These are phyloP conservation scores for Naganishia antarctica DNA, from an alignment of 768 basidiomycete species.

Conservation along the genomic window DNA sequence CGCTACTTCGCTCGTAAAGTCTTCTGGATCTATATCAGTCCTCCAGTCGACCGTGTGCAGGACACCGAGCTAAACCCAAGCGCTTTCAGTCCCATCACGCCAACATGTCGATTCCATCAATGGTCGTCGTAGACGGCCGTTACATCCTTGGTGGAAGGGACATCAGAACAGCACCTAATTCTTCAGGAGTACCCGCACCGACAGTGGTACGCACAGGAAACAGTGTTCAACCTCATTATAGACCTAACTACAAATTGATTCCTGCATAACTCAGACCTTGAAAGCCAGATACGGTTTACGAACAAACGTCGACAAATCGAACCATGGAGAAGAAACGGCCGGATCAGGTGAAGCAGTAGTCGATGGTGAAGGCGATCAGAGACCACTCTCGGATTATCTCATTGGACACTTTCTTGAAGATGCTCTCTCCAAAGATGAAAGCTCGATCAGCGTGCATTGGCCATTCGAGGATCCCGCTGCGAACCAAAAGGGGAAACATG, in stretches of 20 bases:
- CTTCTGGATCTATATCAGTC: too few relatives aligned
- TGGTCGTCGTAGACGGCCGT: slow-evolving; percentile 21
- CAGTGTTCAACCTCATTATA: too few relatives aligned
- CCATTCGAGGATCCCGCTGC: slow-evolving; percentile 6
- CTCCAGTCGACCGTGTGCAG: too few relatives aligned
- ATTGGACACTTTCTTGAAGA: slow-evolving; percentile 25
- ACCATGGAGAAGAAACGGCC: background rate
- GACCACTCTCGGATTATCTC: slow-evolving; percentile 23
- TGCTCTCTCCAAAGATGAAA: slow-evolving; percentile 8
- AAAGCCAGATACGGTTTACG: slow-evolving; percentile 23
- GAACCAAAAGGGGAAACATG: background rate
- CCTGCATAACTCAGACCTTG: background rate
- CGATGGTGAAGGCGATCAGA: slow-evolving; percentile 5
- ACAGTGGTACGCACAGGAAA: slow-evolving; percentile 7
- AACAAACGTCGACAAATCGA: background rate
- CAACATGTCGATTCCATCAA: slow-evolving; percentile 11
- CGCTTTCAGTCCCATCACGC: background rate
- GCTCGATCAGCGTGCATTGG: background rate
- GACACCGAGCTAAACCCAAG: too few relatives aligned
- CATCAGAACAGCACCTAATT: slow-evolving; percentile 14
- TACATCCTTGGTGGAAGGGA: slow-evolving; percentile 16
- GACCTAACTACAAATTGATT: background rate
- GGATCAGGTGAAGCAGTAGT: background rate
- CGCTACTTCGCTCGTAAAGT: too few relatives aligned
- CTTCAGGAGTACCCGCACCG: slow-evolving; percentile 6